Conservation (phyloP, 768 basidiomycete genomes). For the Gymnopilus junonius region DNA sequence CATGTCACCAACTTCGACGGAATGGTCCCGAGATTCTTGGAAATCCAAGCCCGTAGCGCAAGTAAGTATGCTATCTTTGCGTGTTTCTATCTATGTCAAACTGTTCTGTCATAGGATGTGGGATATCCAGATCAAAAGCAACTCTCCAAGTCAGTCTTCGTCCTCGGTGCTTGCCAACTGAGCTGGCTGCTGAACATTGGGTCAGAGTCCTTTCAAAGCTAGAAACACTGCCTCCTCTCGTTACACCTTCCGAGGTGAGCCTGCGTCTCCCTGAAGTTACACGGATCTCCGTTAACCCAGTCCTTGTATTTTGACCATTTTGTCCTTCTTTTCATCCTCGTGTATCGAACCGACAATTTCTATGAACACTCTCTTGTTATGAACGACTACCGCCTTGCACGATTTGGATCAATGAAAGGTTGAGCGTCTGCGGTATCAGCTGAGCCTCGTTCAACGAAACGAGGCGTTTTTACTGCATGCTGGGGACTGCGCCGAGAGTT, state of each 20-base stretch:
- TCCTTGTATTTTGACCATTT: slow-evolving; percentile 6
- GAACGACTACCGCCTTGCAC: neutral
- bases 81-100: neutral
- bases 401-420: slow-evolving; percentile 48
- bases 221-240: slow-evolving; percentile 81
- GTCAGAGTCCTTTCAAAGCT: slow-evolving; percentile 81
- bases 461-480: slow-evolving; percentile 96
- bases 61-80: slow-evolving; percentile 38
- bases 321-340: slow-evolving; percentile 12
- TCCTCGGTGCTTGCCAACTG: neutral
- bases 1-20: slow-evolving; percentile 9
- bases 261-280: slow-evolving; percentile 23
- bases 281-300: slow-evolving; percentile 28
- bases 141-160: slow-evolving; percentile 53
- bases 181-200: neutral
- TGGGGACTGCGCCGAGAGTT: slow-evolving; percentile 97
- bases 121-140: slow-evolving; percentile 68
- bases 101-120: slow-evolving; percentile 53
- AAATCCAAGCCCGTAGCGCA: slow-evolving; percentile 76
- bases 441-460: slow-evolving; percentile 79
- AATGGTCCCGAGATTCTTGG: slow-evolving; percentile 85
- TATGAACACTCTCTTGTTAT: slow-evolving; percentile 5
- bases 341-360: slow-evolving; percentile 1
- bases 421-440: slow-evolving; percentile 80
- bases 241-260: slow-evolving; percentile 88